A percentile compares a stretch with the other conserved stretches of the same genome.
phyloP scores from a whole-genome alignment of 768 basidiomycete genomes.

The Amanita rubescens region DNA sequence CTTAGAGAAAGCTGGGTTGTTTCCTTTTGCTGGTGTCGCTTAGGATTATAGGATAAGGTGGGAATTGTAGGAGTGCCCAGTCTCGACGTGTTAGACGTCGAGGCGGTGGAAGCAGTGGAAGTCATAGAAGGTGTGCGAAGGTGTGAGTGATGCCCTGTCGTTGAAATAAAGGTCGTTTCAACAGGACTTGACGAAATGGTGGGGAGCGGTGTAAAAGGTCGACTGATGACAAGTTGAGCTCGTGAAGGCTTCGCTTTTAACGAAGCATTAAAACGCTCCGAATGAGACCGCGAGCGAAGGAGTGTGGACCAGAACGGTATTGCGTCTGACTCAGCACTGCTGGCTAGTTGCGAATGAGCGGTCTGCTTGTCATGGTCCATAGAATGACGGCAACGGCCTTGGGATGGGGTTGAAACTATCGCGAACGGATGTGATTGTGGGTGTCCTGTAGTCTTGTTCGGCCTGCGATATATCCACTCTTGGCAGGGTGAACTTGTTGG shows the following conservation, averaged over 20 bases:
- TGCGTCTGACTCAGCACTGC: background rate
- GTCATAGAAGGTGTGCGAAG: constrained; percentile 22
- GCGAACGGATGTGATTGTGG: constrained; percentile 15
- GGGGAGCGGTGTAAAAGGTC: constrained; percentile 2
- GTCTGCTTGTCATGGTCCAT: background rate
- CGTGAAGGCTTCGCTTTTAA: constrained; percentile 28
- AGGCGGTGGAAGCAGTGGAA: constrained; percentile 22
- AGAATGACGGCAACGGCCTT: background rate
- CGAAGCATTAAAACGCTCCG: constrained; percentile 24
- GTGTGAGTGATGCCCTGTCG: constrained; percentile 14
- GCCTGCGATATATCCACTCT: constrained; percentile 43
- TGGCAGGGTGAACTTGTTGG: constrained; percentile 19
- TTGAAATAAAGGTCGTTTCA: constrained; percentile 7
- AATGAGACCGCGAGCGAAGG: constrained; percentile 28
- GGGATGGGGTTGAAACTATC: constrained; percentile 12
- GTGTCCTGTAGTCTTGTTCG: constrained; percentile 25
- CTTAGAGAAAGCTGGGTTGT: constrained; percentile 12
- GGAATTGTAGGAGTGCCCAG: constrained; percentile 24
- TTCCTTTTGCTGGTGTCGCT: constrained; percentile 7
- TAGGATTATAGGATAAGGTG: constrained; percentile 15
- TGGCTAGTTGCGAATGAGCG: background rate
- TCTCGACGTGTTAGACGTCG: constrained; percentile 20
- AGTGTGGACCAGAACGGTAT: constrained; percentile 31
- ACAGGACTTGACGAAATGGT: constrained; percentile 9
- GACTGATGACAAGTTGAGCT: constrained; percentile 20